Conservation (phyloP, 306 rosid species). For the Vachellia pachyceras region DNA sequence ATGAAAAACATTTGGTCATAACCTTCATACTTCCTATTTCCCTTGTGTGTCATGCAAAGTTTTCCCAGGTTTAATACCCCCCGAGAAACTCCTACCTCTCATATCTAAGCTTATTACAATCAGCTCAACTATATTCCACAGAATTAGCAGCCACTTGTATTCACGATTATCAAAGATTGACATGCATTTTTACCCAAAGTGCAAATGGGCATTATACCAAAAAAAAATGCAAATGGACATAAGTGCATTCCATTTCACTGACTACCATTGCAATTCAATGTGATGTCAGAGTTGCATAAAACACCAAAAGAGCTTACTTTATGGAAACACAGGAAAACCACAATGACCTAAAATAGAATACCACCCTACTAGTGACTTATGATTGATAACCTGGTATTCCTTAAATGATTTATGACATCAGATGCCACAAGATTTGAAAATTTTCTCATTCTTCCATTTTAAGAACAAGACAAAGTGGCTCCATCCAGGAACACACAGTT, state of each 20-base stretch:
- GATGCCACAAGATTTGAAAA: constrained; percentile 6
- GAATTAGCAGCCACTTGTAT: neutral
- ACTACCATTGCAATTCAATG: neutral
- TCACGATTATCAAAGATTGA: neutral
- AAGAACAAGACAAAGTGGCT: neutral
- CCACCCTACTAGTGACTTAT: constrained; percentile 5
- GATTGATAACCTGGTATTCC: neutral
- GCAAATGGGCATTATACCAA: too few relatives aligned
- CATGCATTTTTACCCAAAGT: constrained; percentile 8
- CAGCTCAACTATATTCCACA: constrained; percentile 17
- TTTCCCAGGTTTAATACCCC: constrained; percentile 24
- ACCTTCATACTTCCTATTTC: neutral
- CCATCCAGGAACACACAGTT: constrained; percentile 6
- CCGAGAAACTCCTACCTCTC: constrained; percentile 12
- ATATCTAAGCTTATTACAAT: constrained; percentile 17
- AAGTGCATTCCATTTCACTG: constrained; percentile 25
- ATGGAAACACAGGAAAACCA: neutral
- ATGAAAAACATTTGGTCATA: neutral
- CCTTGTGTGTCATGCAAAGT: neutral
- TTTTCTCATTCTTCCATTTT: constrained; percentile 2
- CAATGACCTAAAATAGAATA: constrained; percentile 18
- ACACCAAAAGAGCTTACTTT: constrained; percentile 9
- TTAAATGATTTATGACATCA: constrained; percentile 24
- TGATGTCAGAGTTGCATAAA: constrained; percentile 11
- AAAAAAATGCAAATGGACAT: neutral